Conservation (phyloP, 176 grass and related monocot genomes). For the Oryza glaberrima region DNA sequence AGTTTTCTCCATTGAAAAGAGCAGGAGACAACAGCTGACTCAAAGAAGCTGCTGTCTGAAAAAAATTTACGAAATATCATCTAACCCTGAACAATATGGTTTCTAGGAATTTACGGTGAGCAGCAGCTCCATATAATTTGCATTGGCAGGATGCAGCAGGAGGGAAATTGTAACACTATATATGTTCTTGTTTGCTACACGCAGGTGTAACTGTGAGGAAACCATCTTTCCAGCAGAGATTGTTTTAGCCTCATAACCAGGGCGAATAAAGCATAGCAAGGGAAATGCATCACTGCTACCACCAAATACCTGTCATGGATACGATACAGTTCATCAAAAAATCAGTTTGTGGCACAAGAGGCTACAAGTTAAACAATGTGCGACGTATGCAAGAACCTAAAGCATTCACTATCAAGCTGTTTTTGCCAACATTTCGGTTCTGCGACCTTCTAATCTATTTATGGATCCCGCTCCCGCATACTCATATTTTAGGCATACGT, state of each 20-base stretch:
- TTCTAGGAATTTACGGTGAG: background rate
- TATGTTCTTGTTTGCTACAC: constrained; percentile 40
- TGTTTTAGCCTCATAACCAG: constrained; percentile 72
- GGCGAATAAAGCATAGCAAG: constrained; percentile 73
- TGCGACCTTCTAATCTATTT: background rate
- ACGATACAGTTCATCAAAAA: background rate
- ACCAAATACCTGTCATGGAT: constrained; percentile 64
- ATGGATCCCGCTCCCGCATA: background rate
- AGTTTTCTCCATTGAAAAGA: background rate
- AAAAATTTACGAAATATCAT: no score
- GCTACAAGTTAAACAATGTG: background rate
- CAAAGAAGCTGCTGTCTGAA: background rate
- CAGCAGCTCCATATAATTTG: constrained; percentile 2
- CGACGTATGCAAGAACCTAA: background rate
- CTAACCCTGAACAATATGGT: constrained; percentile 7
- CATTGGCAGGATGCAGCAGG: background rate
- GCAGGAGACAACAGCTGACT: background rate
- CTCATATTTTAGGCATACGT: background rate
- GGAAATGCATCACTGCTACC: constrained; percentile 79
- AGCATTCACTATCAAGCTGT: background rate
- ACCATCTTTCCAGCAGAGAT: constrained; percentile 61
- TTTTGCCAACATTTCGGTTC: background rate
- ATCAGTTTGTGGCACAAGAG: background rate
- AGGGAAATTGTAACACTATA: background rate
- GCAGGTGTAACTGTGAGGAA: constrained; percentile 53